Base-by-base conservation (phyloP, 75 land plant species). In the Adiantum capillusveneris region DNA sequence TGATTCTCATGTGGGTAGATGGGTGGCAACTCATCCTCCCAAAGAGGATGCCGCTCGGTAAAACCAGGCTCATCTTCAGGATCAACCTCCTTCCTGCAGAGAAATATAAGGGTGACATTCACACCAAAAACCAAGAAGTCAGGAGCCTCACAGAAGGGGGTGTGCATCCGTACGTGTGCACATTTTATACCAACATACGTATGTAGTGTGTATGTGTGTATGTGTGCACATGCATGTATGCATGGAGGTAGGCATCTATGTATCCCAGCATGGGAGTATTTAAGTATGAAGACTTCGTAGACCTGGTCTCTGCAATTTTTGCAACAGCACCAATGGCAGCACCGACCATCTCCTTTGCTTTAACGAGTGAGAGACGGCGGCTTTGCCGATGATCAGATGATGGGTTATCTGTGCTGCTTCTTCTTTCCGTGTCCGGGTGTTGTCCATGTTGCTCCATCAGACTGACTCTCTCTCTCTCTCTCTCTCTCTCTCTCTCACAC, bases 1-100 rank as follows among this genome's bases (percentile, higher is more conserved):
- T 49, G 52, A 20, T 24, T 11, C 3, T 55, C 25, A 17, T 27
- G 31, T 5, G 31, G 31, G 22, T 58, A 31, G 39, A 58, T 58
- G 36, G 60, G 60, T 14, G 60, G 60, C 39, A 58, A n/a, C 21
- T 58, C 39, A 58, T 31, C 60, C 31, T 58, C 60, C 60, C 60
- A 58, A 21, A 2, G 60, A 17, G 60, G 60, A 37, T 58, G 26
- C n/a, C 60, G 2, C 13, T 30, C 60, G 5, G 37, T 19, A 34
- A 58, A 58, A 31, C 31, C 60, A 21, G 60, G 42, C 31, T 58
- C 60, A 18, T 58, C 60, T 34, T 58, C 60, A 1, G 57, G 57
- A 55, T 58, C 60, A 30, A 21, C 14, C 22, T 26, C 57, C 9
- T 31, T 58, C 9, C 42, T 46, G 18, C 50, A 17, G 22, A 46